These are phyloP conservation scores for Ilyonectria destructans DNA, from an alignment of 2,329 filamentous ascomycete species.

Conservation along the genomic window DNA sequence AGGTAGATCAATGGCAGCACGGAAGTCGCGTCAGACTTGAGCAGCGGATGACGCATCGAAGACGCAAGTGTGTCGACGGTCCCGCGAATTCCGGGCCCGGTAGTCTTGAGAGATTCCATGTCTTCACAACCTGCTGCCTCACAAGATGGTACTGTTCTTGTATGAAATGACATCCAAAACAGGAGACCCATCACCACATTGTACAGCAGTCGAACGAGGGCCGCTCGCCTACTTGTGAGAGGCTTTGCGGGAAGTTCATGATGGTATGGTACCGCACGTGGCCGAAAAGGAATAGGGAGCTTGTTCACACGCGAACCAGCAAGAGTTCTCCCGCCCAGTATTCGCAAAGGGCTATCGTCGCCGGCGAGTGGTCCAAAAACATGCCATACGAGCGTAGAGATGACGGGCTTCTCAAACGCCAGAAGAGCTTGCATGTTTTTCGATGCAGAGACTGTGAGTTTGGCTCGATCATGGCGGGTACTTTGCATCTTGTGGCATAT, in stretches of 20 bases:
- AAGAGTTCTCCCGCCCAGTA: not conserved
- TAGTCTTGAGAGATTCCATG: not conserved
- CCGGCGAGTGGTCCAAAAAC: not conserved
- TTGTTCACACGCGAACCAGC: conserved; percentile 8
- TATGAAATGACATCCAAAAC: not conserved
- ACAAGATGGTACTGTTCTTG: not conserved
- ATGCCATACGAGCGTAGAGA: conserved; percentile 3
- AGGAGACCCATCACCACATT: not conserved
- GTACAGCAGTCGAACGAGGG: not conserved
- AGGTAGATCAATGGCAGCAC: conserved; percentile 21
- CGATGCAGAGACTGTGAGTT: not conserved
- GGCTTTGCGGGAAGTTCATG: conserved; percentile 4
- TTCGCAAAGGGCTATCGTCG: not conserved
- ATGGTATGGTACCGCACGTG: conserved; percentile 5
- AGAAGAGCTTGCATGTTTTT: conserved; percentile 13
- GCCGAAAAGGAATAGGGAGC: not conserved
- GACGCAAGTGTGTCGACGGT: not conserved
- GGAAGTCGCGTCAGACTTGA: too few relatives aligned
- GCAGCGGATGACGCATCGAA: not conserved
- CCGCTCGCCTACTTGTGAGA: not conserved
- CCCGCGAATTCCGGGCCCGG: not conserved
- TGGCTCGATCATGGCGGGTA: conserved; percentile 30
- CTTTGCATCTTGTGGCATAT: conserved; percentile 41
- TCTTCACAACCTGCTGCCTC: not conserved
- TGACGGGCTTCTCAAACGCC: conserved; percentile 7